Percentiles rank a stretch among this genome's conserved stretches.
These are phyloP conservation scores for Bryoglossum gracile DNA, from an alignment of 495 filamentous ascomycete species.

Conservation along the genomic window DNA sequence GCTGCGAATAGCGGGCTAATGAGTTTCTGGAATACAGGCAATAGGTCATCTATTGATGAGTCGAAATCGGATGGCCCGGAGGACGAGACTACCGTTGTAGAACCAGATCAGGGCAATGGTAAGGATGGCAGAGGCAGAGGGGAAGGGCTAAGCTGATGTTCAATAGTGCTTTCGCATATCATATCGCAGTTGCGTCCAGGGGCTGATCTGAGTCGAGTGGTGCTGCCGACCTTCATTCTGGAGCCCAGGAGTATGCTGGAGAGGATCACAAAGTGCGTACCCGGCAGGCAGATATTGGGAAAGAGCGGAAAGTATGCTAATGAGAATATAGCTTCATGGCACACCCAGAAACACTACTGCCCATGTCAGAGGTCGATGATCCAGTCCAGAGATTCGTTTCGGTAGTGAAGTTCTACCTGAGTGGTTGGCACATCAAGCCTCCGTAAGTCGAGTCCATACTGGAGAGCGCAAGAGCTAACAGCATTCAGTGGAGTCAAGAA, in stretches of 20 bases:
- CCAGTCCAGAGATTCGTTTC: constrained; percentile 85
- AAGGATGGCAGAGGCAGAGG: constrained; percentile 26
- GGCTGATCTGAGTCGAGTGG: constrained; percentile 89
- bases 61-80: constrained; percentile 34
- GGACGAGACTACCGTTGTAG: constrained; percentile 69
- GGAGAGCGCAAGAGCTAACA: constrained; percentile 10
- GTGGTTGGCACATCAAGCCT: constrained; percentile 98
- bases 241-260: constrained; percentile 98
- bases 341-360: constrained; percentile 90
- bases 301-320: constrained; percentile 18
- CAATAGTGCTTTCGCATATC: constrained; percentile 80
- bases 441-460: constrained; percentile 50
- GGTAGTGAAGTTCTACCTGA: constrained; percentile 95
- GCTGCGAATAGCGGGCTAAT: neutral
- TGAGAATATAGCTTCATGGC: constrained; percentile 84
- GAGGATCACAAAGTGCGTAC: constrained; percentile 92
- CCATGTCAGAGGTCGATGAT: constrained; percentile 81
- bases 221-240: constrained; percentile 94
- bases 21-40: constrained; percentile 31
- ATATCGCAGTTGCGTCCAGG: constrained; percentile 95
- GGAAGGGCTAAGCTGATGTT: neutral
- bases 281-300: neutral
- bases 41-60: constrained; percentile 40
- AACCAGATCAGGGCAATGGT: constrained; percentile 70
- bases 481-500: constrained; percentile 86